phyloP scores from a whole-genome alignment of 345 rosid genomes.

The Eucalyptus guilfoylei region DNA sequence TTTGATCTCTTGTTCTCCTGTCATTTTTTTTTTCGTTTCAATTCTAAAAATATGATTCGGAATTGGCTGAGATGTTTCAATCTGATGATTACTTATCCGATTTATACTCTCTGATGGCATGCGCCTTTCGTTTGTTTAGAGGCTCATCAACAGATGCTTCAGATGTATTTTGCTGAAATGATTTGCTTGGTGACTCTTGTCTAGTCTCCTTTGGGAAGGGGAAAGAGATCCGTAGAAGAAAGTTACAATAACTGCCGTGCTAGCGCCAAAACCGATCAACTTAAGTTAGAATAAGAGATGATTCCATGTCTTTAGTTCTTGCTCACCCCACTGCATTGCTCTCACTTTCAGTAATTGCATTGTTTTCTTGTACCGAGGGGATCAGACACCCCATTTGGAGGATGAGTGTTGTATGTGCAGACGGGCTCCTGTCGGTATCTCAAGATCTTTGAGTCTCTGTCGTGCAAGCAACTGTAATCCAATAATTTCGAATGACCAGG shows the following conservation, averaged over 20 bases:
- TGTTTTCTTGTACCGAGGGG: neutral
- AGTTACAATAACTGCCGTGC: neutral
- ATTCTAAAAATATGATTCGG: neutral
- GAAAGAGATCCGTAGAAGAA: neutral
- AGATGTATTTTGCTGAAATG: neutral
- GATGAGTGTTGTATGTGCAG: neutral
- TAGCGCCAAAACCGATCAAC: neutral
- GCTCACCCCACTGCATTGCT: neutral
- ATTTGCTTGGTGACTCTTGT: neutral
- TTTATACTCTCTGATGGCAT: neutral
- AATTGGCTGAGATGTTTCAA: neutral
- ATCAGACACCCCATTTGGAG: neutral
- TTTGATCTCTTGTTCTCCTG: neutral
- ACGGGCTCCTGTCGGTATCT: neutral
- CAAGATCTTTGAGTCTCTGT: neutral
- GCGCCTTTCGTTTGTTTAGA: neutral
- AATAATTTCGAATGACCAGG: neutral
- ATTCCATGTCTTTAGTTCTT: neutral
- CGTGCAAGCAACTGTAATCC: neutral
- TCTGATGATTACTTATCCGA: neutral
- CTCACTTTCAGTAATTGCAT: neutral
- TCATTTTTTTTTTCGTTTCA: neutral
- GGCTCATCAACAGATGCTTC: neutral
- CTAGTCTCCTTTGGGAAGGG: neutral
- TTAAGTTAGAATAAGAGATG: neutral